Base-by-base conservation (phyloP, 2,329 filamentous ascomycete species). In the Coniochaeta hoffmannii region DNA sequence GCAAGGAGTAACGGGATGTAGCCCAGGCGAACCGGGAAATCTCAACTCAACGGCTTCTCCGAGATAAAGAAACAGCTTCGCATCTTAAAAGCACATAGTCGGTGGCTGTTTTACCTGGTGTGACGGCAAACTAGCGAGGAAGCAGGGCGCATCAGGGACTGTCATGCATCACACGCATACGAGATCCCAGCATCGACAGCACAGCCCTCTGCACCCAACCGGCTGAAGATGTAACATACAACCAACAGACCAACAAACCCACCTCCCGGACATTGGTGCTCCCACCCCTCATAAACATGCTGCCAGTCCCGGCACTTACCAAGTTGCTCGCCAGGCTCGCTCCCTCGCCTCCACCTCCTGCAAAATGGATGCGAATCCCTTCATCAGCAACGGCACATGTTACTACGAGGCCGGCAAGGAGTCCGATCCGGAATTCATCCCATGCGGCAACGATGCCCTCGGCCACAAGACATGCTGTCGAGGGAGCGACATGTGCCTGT, bases 311-410 rank as follows among this genome's bases (percentile, higher is more conserved):
- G 41, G 41, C 19, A 46, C 22, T 28, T 28, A 14, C 22, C 9
- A 26, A 24, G 38, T 14, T 14, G 41, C 24, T 15, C n/a, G 6
- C 24, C 38, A 5, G 41, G 41, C 19, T 46, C 41, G 41, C 24
- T 26, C 38, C 15, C n/a, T 28, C 41, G 41, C 41, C 22, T 15
- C 22, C 41, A 28, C 5, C 17, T 19, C 26, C 41, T 28, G 41
- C 41, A 54, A 28, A 14, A 54, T 54, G 53, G 41, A 26, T 36
- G 26, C 24, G 15, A 50, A 54, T 41, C 44, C 53, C 32, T 67
- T 59, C 55, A 58, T 68, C 38, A 63, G 63, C 50, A 68, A 66
- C 55, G 66, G 66, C 22, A 67, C 64, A 35, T 68, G 66, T 55
- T 68, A 67, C 53, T 55, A 38, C n/a, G 63, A 57, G 8, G 44